A percentile compares a stretch with the other conserved stretches of the same genome.
phyloP scores from a whole-genome alignment of 306 rosid species.

The Gynostemma pentaphyllum region DNA sequence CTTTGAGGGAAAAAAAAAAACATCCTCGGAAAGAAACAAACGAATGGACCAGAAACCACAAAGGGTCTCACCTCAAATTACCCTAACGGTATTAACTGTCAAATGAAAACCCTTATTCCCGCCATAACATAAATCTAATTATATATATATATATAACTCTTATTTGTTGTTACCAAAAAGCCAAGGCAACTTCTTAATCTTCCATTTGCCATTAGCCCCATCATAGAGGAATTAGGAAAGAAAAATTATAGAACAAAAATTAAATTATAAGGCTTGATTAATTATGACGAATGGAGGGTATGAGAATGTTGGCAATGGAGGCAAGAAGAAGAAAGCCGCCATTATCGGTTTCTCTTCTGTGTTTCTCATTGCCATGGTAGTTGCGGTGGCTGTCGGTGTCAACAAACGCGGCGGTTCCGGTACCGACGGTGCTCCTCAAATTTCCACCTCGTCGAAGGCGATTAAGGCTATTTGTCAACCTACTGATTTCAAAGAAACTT shows the following conservation, averaged over 20 bases:
- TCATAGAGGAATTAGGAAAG: not conserved
- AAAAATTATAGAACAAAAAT: too few relatives aligned
- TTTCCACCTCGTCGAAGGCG: conserved; percentile 15
- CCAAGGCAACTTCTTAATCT: too few relatives aligned
- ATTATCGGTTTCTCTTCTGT: conserved; percentile 3
- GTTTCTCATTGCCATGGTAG: conserved; percentile 13
- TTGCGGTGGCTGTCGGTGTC: conserved; percentile 12
- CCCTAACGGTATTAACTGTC: not conserved
- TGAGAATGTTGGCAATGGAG: not conserved
- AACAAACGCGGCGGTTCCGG: not conserved
- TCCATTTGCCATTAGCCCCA: too few relatives aligned
- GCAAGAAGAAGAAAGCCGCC: conserved; percentile 11
- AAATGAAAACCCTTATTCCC: not conserved
- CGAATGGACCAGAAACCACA: too few relatives aligned
- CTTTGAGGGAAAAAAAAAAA: too few relatives aligned
- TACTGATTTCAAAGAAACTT: conserved; percentile 40
- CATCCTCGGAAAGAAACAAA: too few relatives aligned
- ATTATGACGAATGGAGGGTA: not conserved
- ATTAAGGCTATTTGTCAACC: conserved; percentile 38
- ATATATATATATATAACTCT: too few relatives aligned
- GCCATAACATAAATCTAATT: too few relatives aligned
- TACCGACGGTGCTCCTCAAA: not conserved
- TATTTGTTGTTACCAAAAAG: too few relatives aligned
- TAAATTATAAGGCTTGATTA: not conserved
- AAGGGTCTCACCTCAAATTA: too few relatives aligned